Evolutionary conservation across 164 flowering plant genomes (phyloP).

Genomic region (Macadamia integrifolia): DNA sequence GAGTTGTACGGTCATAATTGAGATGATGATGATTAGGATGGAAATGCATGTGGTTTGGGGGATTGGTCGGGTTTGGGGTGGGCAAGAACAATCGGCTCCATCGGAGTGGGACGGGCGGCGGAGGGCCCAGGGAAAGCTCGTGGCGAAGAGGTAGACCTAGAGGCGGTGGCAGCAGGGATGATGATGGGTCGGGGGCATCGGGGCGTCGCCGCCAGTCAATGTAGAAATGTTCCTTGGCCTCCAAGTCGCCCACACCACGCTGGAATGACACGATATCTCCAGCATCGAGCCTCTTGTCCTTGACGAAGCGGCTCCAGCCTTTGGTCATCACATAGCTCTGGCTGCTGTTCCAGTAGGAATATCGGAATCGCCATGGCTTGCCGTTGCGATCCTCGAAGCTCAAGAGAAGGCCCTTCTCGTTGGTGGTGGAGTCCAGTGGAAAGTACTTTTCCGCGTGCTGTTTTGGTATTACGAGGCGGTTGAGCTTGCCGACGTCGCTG

Average conservation of each 20-base stretch:
- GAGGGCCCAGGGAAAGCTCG: constrained; percentile 12
- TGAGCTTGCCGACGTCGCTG: too few species aligned
- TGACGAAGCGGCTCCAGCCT: constrained; percentile 96
- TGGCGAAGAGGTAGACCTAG: constrained; percentile 5
- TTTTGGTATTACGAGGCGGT: too few species aligned
- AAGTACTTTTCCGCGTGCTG: constrained; percentile 11
- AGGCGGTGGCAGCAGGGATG: background rate
- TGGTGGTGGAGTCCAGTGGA: constrained; percentile 66
- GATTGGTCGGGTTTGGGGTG: constrained; percentile 3
- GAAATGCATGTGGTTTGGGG: constrained; percentile 9
- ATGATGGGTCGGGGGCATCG: constrained; percentile 22
- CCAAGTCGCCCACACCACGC: constrained; percentile 51
- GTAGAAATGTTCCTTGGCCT: constrained; percentile 45
- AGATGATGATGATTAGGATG: constrained; percentile 16
- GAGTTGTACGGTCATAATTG: constrained; percentile 14
- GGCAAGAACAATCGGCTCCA: constrained; percentile 32
- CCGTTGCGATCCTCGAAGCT: constrained; percentile 80
- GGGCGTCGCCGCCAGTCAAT: constrained; percentile 87
- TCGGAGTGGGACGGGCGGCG: constrained; percentile 16
- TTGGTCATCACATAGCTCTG: constrained; percentile 99
- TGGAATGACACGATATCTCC: constrained; percentile 91
- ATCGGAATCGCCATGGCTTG: constrained; percentile 83
- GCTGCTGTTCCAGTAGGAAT: constrained; percentile 98
- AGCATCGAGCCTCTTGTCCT: constrained; percentile 89
- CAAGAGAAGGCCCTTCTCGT: constrained; percentile 73